These are phyloP conservation scores for Daldinia vernicosa DNA, from an alignment of 495 filamentous ascomycete genomes.

Conservation along the genomic window DNA sequence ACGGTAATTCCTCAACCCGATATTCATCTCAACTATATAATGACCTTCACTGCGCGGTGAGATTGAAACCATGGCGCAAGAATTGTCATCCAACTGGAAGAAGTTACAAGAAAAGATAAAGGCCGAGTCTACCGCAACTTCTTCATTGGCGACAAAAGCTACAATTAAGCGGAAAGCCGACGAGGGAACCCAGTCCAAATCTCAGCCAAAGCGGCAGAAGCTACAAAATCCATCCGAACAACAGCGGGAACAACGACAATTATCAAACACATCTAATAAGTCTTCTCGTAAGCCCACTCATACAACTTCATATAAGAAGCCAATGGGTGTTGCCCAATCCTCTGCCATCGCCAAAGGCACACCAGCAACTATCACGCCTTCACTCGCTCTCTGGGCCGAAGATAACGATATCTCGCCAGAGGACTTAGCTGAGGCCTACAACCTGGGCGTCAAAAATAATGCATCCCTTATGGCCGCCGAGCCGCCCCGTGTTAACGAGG, in stretches of 20 bases:
- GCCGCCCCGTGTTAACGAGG: slow-evolving; percentile 56
- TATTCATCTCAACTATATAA: slow-evolving; percentile 4
- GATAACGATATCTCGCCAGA: slow-evolving; percentile 69
- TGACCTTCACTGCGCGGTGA: neutral
- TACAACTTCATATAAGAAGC: slow-evolving; percentile 5
- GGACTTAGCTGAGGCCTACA: slow-evolving; percentile 69
- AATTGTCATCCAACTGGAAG: slow-evolving; percentile 75
- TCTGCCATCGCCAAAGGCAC: slow-evolving; percentile 44
- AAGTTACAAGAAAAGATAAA: slow-evolving; percentile 73
- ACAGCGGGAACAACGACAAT: slow-evolving; percentile 4
- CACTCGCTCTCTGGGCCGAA: slow-evolving; percentile 56
- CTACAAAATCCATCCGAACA: slow-evolving; percentile 17
- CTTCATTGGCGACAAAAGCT: slow-evolving; percentile 22
- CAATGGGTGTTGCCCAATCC: slow-evolving; percentile 53
- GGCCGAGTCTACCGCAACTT: slow-evolving; percentile 56
- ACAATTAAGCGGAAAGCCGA: slow-evolving; percentile 44
- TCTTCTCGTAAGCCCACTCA: slow-evolving; percentile 37
- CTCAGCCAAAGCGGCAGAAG: slow-evolving; percentile 36
- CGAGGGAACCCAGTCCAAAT: slow-evolving; percentile 24
- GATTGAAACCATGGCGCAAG: slow-evolving; percentile 45
- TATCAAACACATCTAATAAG: slow-evolving; percentile 47
- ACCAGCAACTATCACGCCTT: slow-evolving; percentile 46
- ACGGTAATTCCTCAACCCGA: neutral
- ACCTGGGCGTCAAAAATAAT: slow-evolving; percentile 50
- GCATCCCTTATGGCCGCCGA: slow-evolving; percentile 26